Percentiles rank a stretch among this genome's conserved stretches.
These are phyloP conservation scores for Corynascus novoguineensis DNA, from an alignment of 495 filamentous ascomycete species.

Conservation along the genomic window DNA sequence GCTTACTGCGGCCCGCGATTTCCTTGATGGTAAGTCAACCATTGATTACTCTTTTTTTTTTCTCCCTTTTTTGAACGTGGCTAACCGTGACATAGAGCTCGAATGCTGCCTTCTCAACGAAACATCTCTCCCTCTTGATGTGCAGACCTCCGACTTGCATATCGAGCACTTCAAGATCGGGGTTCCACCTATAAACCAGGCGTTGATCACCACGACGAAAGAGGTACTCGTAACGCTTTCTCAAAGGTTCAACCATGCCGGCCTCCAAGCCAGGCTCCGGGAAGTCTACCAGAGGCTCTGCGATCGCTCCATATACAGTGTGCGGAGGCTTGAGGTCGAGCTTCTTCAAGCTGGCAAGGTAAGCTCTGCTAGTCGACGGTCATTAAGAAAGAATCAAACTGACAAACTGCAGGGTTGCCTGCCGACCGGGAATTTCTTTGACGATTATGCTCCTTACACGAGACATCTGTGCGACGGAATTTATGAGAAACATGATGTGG, in stretches of 20 bases:
- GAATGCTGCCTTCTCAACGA: conserved; percentile 34
- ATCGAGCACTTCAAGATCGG: conserved; percentile 30
- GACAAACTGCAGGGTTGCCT: conserved; percentile 30
- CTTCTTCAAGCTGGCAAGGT: conserved; percentile 43
- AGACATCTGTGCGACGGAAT: conserved; percentile 36
- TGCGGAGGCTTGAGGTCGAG: conserved; percentile 42
- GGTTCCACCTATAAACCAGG: conserved; percentile 16
- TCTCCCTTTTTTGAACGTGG: neutral
- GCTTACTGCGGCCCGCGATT: conserved; percentile 35
- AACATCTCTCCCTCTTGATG: conserved; percentile 23
- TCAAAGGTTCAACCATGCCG: conserved; percentile 21
- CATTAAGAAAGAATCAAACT: conserved; percentile 15
- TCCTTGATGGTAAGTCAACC: conserved; percentile 48
- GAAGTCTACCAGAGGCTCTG: conserved; percentile 27
- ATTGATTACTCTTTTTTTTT: too few species aligned
- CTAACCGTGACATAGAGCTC: conserved; percentile 32
- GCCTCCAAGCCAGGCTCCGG: conserved; percentile 24
- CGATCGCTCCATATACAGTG: conserved; percentile 30
- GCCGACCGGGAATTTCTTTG: conserved; percentile 26
- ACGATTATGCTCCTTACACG: conserved; percentile 31
- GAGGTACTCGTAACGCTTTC: conserved; percentile 31
- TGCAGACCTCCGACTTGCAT: conserved; percentile 32
- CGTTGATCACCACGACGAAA: conserved; percentile 26
- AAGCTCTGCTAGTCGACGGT: neutral
- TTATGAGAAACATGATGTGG: conserved; percentile 32